Conservation (phyloP, 805 yeast genomes). For the Candida quercuum region DNA sequence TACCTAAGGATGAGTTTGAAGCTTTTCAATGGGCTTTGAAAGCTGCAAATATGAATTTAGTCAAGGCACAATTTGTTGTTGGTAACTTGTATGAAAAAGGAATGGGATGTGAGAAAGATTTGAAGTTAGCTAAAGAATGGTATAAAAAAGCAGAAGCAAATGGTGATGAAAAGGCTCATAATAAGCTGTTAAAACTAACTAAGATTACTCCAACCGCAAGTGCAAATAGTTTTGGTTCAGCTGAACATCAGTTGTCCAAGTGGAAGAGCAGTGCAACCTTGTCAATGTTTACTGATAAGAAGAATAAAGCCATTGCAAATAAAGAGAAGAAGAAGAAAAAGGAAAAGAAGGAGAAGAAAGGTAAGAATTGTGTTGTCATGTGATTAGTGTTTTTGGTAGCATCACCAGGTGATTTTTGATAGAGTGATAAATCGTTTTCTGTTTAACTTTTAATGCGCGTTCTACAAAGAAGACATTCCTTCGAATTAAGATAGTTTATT, state of each 20-base stretch:
- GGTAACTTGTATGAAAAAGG: conserved; percentile 86
- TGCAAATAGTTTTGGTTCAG: background rate
- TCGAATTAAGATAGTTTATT: too few relatives aligned
- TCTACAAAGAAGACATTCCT: too few relatives aligned
- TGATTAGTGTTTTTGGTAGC: conserved; percentile 2
- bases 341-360: conserved; percentile 11
- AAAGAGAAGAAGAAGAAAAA: conserved; percentile 6
- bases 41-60: conserved; percentile 70
- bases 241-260: too few relatives aligned
- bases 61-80: conserved; percentile 81
- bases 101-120: conserved; percentile 68
- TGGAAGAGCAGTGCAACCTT: background rate
- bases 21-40: conserved; percentile 93
- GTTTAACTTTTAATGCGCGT: too few relatives aligned
- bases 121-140: conserved; percentile 64
- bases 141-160: conserved; percentile 65
- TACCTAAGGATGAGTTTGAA: conserved; percentile 73
- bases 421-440: too few relatives aligned
- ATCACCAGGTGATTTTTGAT: too few relatives aligned
- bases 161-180: conserved; percentile 46
- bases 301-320: background rate
- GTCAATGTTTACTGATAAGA: background rate
- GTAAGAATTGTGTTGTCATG: conserved; percentile 21
- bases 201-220: background rate
- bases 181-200: conserved; percentile 23